A percentile compares a stretch with the other conserved stretches of the same genome.
Evolutionary conservation across 768 basidiomycete species (phyloP).

Genomic region (Boletus barrowsii): DNA sequence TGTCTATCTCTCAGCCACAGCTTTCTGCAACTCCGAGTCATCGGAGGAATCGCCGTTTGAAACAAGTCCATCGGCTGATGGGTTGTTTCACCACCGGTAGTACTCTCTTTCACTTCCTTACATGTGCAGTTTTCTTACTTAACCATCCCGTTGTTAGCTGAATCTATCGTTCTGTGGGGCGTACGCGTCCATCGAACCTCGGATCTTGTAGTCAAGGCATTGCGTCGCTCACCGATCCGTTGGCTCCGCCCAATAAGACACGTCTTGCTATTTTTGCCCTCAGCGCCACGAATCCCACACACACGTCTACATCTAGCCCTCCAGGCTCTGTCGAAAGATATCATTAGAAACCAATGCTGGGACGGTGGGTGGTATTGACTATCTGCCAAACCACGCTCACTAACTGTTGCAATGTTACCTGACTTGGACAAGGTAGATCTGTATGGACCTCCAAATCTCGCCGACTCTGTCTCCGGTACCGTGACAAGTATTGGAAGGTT

Average conservation of each 20-base stretch:
- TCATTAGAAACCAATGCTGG: neutral
- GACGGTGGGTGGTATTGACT: neutral
- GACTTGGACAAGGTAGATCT: neutral
- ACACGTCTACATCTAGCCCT: neutral
- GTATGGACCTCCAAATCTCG: neutral
- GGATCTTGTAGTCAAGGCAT: conserved; percentile 21
- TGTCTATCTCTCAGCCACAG: neutral
- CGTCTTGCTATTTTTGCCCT: neutral
- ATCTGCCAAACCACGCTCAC: neutral
- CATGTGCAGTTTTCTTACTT: neutral
- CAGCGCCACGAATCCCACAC: conserved; percentile 13
- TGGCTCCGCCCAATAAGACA: neutral
- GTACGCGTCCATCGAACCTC: neutral
- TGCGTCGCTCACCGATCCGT: neutral
- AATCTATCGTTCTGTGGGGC: neutral
- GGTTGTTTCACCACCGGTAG: neutral
- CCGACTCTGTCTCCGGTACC: neutral
- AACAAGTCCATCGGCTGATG: neutral
- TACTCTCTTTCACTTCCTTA: neutral
- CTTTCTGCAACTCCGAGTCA: neutral
- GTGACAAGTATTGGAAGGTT: neutral
- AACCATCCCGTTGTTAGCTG: neutral
- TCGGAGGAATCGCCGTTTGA: neutral
- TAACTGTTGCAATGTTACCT: too few species aligned
- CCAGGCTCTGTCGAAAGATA: conserved; percentile 1